Evolutionary conservation across 2,329 filamentous ascomycete species (phyloP).

Genomic region (Fusarium foetens): DNA sequence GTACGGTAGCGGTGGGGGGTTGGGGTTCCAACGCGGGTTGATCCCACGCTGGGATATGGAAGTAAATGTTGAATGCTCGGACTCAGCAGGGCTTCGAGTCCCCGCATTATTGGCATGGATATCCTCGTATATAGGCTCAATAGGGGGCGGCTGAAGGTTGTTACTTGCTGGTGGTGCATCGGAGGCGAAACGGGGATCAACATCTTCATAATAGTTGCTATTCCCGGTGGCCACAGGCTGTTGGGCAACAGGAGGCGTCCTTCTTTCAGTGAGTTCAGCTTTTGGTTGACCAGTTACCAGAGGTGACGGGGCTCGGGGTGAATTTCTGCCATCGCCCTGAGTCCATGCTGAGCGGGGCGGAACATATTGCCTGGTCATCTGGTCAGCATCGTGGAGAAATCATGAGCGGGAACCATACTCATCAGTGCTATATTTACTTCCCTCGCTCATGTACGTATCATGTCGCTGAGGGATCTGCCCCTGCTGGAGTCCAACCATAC

Average conservation of each 20-base stretch:
- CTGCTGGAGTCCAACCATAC: conserved; percentile 78
- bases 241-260: conserved; percentile 48
- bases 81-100: conserved; percentile 77
- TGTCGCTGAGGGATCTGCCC: conserved; percentile 54
- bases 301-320: conserved; percentile 59
- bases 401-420: conserved; percentile 62
- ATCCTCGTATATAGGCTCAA: conserved; percentile 68
- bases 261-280: conserved; percentile 52
- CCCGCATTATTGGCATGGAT: conserved; percentile 62
- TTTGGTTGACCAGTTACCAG: conserved; percentile 50
- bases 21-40: conserved; percentile 85
- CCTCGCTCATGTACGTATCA: conserved; percentile 69
- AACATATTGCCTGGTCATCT: conserved; percentile 57
- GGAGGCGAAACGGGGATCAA: conserved; percentile 86
- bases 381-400: not conserved
- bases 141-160: conserved; percentile 43
- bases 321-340: conserved; percentile 55
- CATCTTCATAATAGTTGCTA: conserved; percentile 85
- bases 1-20: conserved; percentile 57
- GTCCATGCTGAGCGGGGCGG: conserved; percentile 68
- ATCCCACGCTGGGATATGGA: conserved; percentile 88
- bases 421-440: conserved; percentile 77
- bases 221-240: conserved; percentile 42
- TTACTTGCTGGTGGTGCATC: conserved; percentile 46
- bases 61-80: conserved; percentile 87